Percentiles rank a stretch among this genome's conserved stretches.
These are phyloP conservation scores for Globisporangium paddicum DNA, from an alignment of 352 stramenopile genomes.

Conservation along the genomic window DNA sequence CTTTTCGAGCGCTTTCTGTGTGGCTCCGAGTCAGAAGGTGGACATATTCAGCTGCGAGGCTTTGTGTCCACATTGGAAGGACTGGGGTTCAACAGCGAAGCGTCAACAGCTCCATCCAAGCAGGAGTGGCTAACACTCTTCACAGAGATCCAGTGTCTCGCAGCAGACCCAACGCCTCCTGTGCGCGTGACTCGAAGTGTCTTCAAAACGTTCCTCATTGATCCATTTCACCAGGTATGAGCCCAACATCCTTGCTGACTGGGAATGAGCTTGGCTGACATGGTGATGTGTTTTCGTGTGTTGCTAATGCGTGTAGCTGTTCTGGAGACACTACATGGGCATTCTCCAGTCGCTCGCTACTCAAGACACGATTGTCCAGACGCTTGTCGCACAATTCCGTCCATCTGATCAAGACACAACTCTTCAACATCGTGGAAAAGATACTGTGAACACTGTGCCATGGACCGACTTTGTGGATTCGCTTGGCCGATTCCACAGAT, in stretches of 20 bases:
- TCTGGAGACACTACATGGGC: slow-evolving; percentile 13
- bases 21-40: neutral
- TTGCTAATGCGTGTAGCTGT: slow-evolving; percentile 10
- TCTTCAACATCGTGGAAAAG: neutral
- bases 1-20: slow-evolving; percentile 18
- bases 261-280: neutral
- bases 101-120: slow-evolving; percentile 14
- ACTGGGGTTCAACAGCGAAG: slow-evolving; percentile 14
- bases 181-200: neutral
- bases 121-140: slow-evolving; percentile 40
- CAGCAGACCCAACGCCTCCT: neutral
- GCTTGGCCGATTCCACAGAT: slow-evolving; percentile 20
- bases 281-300: neutral
- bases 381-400: neutral
- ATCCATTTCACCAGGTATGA: slow-evolving; percentile 37
- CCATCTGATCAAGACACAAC: neutral
- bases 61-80: slow-evolving; percentile 15
- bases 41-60: slow-evolving; percentile 3
- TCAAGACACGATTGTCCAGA: neutral
- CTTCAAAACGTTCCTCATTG: slow-evolving; percentile 32
- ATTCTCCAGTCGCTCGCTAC: neutral
- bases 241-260: neutral
- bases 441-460: neutral
- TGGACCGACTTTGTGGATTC: slow-evolving; percentile 23
- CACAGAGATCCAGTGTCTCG: slow-evolving; percentile 23